Conservation (phyloP, 345 rosid genomes). For the Chamaenerion angustifolium region DNA sequence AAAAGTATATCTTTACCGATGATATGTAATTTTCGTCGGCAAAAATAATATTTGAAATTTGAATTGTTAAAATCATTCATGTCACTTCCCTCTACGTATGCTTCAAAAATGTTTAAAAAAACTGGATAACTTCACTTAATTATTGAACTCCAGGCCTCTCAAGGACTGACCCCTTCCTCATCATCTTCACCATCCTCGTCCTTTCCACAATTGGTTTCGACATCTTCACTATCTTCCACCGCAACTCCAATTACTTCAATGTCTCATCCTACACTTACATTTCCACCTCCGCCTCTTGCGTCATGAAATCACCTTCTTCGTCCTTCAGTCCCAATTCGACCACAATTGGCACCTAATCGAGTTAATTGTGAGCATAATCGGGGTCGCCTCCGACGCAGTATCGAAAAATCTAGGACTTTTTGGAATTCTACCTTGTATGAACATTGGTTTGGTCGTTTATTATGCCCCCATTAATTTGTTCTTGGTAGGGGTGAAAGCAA, state of each 20-base stretch:
- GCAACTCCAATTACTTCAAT: slow-evolving; percentile 34
- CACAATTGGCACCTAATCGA: slow-evolving; percentile 67
- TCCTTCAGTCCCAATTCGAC: neutral
- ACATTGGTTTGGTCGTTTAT: slow-evolving; percentile 37
- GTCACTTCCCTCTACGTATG: too few species aligned
- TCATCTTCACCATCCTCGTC: slow-evolving; percentile 50
- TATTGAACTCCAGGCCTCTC: slow-evolving; percentile 68
- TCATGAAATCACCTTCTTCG: slow-evolving; percentile 14
- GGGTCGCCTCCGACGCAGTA: slow-evolving; percentile 72
- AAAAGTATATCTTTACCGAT: too few species aligned
- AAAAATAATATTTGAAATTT: too few species aligned
- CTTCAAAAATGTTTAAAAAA: too few species aligned
- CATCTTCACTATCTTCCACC: slow-evolving; percentile 49
- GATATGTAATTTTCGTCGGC: too few species aligned
- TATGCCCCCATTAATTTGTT: slow-evolving; percentile 68
- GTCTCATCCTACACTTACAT: slow-evolving; percentile 45
- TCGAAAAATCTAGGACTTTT: slow-evolving; percentile 61
- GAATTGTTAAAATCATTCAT: too few species aligned
- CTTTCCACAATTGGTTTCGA: slow-evolving; percentile 63
- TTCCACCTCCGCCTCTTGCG: slow-evolving; percentile 42
- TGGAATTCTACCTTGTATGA: slow-evolving; percentile 46
- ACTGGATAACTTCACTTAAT: too few species aligned
- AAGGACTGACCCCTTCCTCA: slow-evolving; percentile 59
- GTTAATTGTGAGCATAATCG: slow-evolving; percentile 58
- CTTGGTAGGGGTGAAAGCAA: too few species aligned